Percentiles rank a stretch among this genome's conserved stretches.
phyloP scores from a whole-genome alignment of 2,329 filamentous ascomycete genomes.

The Penicillium sp. region DNA sequence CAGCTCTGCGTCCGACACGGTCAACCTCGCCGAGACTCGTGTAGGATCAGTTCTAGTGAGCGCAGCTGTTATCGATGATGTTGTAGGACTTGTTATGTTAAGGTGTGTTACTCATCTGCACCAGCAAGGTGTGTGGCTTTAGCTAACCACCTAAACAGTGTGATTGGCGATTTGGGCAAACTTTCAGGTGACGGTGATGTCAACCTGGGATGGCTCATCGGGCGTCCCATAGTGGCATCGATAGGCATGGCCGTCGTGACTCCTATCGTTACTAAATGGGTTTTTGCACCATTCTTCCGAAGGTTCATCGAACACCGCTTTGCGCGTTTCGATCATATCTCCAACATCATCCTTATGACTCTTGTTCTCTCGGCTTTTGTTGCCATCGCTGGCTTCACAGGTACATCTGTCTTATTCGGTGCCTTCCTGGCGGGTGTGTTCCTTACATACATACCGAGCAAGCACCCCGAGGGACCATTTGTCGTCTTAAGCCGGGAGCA shows the following conservation, averaged over 20 bases:
- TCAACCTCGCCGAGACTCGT: constrained; percentile 44
- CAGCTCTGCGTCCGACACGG: constrained; percentile 29
- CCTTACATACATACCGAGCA: constrained; percentile 38
- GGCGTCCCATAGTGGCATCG: constrained; percentile 40
- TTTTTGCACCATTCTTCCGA: constrained; percentile 40
- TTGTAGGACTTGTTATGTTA: constrained; percentile 43
- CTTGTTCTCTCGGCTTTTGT: constrained; percentile 34
- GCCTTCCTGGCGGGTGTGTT: constrained; percentile 38
- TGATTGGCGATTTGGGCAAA: constrained; percentile 34
- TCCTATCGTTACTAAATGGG: constrained; percentile 37
- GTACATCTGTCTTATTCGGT: constrained; percentile 41
- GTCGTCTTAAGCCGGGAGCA: constrained; percentile 34
- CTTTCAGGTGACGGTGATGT: constrained; percentile 18
- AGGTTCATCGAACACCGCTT: constrained; percentile 35
- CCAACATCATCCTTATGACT: constrained; percentile 37
- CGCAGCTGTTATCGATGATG: constrained; percentile 49
- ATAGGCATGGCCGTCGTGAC: constrained; percentile 35
- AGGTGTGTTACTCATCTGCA: constrained; percentile 17
- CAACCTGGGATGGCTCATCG: constrained; percentile 40
- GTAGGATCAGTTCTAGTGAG: constrained; percentile 47
- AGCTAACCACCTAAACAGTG: constrained; percentile 15
- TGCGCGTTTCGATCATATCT: constrained; percentile 33
- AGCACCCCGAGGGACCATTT: constrained; percentile 37
- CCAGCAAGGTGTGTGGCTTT: not conserved
- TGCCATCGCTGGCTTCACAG: constrained; percentile 35